Evolutionary conservation across 2,329 filamentous ascomycete genomes (phyloP).

Genomic region (Fusarium sp.): DNA sequence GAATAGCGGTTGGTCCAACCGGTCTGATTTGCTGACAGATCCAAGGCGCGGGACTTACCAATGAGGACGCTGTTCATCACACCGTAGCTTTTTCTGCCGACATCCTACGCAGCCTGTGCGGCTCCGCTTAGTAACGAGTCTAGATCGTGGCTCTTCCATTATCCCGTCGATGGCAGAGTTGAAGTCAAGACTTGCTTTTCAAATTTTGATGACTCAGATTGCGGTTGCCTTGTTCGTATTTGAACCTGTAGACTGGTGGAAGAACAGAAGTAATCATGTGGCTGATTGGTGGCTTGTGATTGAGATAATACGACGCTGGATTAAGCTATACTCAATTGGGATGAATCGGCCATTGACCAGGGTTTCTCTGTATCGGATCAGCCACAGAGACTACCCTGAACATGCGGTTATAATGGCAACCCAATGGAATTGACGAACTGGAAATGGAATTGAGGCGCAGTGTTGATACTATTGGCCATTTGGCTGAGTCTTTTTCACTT

Average conservation of each 20-base stretch:
- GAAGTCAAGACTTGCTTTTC: not conserved
- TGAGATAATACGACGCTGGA: too few relatives aligned
- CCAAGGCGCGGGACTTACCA: not conserved
- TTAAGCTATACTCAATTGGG: not conserved
- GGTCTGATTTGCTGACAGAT: not conserved
- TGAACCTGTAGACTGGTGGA: not conserved
- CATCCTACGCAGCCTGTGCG: not conserved
- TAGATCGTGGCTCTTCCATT: not conserved
- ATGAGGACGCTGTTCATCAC: not conserved
- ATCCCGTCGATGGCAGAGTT: not conserved
- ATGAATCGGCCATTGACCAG: not conserved
- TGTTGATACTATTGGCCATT: not conserved
- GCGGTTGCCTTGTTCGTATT: not conserved
- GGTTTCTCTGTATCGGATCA: not conserved
- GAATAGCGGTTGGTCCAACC: not conserved
- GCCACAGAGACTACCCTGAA: too few relatives aligned
- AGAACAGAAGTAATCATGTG: not conserved
- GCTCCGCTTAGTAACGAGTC: not conserved
- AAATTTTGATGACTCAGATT: not conserved
- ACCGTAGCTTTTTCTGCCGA: not conserved
- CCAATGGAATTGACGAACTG: not conserved
- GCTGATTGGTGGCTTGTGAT: not conserved
- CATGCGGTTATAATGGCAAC: not conserved
- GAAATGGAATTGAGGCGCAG: not conserved
- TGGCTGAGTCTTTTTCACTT: not conserved